phyloP scores from a whole-genome alignment of 176 grass and related monocot species.

The Oryza officinalis region DNA sequence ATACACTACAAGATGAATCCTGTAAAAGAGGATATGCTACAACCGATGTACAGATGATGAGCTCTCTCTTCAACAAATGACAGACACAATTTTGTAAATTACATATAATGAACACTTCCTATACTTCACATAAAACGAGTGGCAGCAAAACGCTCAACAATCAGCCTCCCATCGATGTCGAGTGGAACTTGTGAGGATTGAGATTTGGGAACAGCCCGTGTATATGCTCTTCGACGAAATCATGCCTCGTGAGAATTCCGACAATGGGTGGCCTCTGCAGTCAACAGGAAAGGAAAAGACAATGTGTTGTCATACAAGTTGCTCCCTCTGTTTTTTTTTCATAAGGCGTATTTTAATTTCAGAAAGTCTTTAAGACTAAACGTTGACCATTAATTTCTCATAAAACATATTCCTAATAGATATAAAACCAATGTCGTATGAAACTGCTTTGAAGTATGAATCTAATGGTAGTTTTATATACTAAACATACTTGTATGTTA shows the following conservation, averaged over 20 bases:
- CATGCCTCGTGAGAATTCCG: conserved; percentile 86
- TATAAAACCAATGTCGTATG: no score
- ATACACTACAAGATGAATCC: conserved; percentile 3
- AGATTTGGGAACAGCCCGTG: conserved; percentile 61
- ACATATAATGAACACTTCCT: not conserved
- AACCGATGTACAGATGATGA: conserved; percentile 24
- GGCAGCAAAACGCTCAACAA: not conserved
- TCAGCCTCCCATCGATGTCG: conserved; percentile 41
- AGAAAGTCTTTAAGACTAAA: no score
- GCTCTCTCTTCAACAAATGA: not conserved
- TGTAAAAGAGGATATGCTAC: conserved; percentile 23
- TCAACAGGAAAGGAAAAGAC: conserved; percentile 31
- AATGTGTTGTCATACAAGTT: not conserved
- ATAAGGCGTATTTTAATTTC: no score
- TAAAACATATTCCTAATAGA: no score
- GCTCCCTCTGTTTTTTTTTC: no score
- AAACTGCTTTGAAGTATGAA: no score
- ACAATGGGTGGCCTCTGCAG: conserved; percentile 83
- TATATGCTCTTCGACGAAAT: conserved; percentile 84
- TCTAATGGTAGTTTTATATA: no score
- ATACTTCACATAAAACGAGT: not conserved
- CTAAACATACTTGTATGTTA: no score
- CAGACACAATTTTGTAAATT: not conserved
- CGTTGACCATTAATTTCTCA: no score
- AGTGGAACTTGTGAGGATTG: conserved; percentile 45